Evolutionary conservation across 2,329 filamentous ascomycete genomes (phyloP), one percentile per base, ranked within the genome.

Genomic region (Colletotrichum plurivorum): DNA sequence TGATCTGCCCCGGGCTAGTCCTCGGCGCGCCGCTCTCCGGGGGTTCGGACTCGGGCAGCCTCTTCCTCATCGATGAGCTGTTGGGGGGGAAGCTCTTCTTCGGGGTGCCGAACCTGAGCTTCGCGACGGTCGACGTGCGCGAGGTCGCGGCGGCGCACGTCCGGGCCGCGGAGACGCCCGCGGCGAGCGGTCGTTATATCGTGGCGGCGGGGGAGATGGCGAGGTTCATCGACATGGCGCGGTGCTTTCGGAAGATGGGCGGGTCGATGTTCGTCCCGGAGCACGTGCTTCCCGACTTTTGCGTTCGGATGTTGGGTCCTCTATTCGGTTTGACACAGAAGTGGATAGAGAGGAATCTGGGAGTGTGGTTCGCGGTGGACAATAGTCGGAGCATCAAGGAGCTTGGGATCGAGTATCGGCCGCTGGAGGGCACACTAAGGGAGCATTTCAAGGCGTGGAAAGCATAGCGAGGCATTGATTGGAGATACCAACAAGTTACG

Each of bases 1-100:
- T 69, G 13, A 73, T 77, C 57, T 75, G 74, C 60, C 73, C 74
- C 4, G 75, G 72, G 2, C 58, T 77, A 15, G 72, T 76, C 18
- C 58, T 77, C 9, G 75, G 75, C 3, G 73, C 74, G 9, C 71
- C 73, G 1, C 55, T 73, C 22, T 69, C 75, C 0, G 16, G 58
- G 9, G 65, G 61, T 12, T 76, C 75, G 4, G 72, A 73, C 22
- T 76, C 75, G 9, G 75, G 75, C 22, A 76, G 73, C 57, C 70
- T 77, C 12, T 75, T 70, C 48, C 63, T 76, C 27, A 55, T 77
- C 16, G 74, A 76, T 8, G 69, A 75, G 51, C 63, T 76, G 13
- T 66, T 73, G 1, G 45, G 68, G 12, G 75, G 75, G 5, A 54
- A 73, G 27, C 57, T 74, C 25, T 69, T 71, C 27, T 69, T 73